Conservation (phyloP, 176 grass and related monocot genomes). For the Ananas comosus region DNA sequence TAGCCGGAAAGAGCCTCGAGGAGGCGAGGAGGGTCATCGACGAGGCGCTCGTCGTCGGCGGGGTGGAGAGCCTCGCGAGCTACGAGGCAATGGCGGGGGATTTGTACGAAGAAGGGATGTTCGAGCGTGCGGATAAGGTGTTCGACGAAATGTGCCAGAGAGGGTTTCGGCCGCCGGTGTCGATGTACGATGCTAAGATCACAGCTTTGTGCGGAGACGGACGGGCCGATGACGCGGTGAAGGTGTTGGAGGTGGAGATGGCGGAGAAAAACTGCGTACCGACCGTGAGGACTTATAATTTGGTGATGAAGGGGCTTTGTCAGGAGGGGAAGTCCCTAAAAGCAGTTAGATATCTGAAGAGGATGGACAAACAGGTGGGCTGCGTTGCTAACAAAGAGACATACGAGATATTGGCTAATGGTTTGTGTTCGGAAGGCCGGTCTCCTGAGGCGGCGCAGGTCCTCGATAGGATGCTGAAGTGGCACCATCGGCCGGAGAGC, state of each 20-base stretch:
- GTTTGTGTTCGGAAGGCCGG: conserved; percentile 41
- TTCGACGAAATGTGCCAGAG: conserved; percentile 55
- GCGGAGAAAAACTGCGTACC: conserved; percentile 43
- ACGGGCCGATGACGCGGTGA: conserved; percentile 33
- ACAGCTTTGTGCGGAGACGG: conserved; percentile 44
- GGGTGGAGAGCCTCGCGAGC: conserved; percentile 37
- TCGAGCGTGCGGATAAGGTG: conserved; percentile 45
- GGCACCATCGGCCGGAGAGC: conserved; percentile 31
- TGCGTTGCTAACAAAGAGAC: conserved; percentile 55
- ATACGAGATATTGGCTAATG: conserved; percentile 44
- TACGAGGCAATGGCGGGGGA: conserved; percentile 43
- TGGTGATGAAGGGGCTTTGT: conserved; percentile 63
- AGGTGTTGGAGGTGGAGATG: conserved; percentile 52
- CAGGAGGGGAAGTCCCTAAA: conserved; percentile 38
- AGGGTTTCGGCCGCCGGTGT: conserved; percentile 46
- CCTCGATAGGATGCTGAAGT: conserved; percentile 68
- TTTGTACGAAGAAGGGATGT: conserved; percentile 44
- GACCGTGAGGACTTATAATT: conserved; percentile 47
- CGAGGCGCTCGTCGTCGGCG: conserved; percentile 33
- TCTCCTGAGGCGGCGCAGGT: conserved; percentile 39
- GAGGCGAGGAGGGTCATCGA: conserved; percentile 56
- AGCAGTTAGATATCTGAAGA: conserved; percentile 59
- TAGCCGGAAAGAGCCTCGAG: conserved; percentile 36
- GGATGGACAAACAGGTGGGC: conserved; percentile 42
- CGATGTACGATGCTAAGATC: conserved; percentile 50